Percentiles rank a stretch among this genome's conserved stretches.
phyloP scores from a whole-genome alignment of 495 filamentous ascomycete species.

The Bryoglossum gracile region DNA sequence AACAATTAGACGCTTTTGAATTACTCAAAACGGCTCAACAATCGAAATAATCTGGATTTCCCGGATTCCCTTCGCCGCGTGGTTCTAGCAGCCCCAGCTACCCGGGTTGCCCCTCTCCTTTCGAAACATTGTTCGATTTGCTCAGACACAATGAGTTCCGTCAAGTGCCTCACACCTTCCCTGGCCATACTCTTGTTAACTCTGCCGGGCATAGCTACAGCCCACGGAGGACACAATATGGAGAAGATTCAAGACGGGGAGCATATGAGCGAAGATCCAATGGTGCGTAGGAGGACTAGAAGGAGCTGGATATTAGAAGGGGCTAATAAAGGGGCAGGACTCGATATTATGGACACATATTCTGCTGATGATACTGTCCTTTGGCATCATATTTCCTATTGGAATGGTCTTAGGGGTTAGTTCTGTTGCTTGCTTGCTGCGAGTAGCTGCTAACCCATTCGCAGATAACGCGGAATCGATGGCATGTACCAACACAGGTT shows the following conservation, averaged over 20 bases:
- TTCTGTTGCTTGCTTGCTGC: slow-evolving; percentile 13
- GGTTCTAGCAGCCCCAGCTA: background rate
- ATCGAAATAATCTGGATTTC: too few relatives aligned
- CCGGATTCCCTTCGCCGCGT: slow-evolving; percentile 1
- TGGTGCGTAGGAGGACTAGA: slow-evolving; percentile 49
- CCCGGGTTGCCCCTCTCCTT: background rate
- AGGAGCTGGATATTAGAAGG: background rate
- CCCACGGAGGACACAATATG: slow-evolving; percentile 48
- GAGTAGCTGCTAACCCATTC: background rate
- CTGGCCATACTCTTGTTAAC: slow-evolving; percentile 2
- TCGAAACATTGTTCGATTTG: background rate
- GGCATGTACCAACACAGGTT: slow-evolving; percentile 89
- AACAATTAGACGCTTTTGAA: too few relatives aligned
- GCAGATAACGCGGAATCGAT: slow-evolving; percentile 81
- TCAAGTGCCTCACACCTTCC: slow-evolving; percentile 4
- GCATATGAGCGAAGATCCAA: slow-evolving; percentile 70
- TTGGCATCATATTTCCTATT: slow-evolving; percentile 85
- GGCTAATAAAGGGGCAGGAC: slow-evolving; percentile 13
- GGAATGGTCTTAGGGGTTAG: slow-evolving; percentile 93
- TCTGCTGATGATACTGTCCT: slow-evolving; percentile 75
- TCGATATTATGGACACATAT: slow-evolving; percentile 81
- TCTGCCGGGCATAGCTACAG: slow-evolving; percentile 7
- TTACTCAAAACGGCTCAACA: too few relatives aligned
- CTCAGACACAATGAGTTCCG: background rate
- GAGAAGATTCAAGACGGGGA: slow-evolving; percentile 69